Base-by-base conservation (phyloP, 371 early-diverging fungal genomes). In the Dinochytrium kinnereticum region DNA sequence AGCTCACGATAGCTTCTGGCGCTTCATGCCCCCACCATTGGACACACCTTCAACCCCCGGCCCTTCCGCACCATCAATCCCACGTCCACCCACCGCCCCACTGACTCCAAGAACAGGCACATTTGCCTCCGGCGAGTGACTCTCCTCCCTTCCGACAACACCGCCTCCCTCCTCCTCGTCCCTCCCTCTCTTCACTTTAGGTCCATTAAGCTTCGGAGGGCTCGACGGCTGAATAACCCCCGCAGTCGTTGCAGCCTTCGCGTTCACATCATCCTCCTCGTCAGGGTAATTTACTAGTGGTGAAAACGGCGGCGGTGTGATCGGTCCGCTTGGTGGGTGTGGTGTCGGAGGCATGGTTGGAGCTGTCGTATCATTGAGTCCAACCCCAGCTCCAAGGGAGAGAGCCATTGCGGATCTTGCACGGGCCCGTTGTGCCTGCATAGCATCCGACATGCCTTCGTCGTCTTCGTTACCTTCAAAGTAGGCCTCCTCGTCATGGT, bases 401-500 rank as follows among this genome's bases (percentile, higher is more conserved):
- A 65, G 40, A 24, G 53, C 36, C 17, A 71, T 31, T 36, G 74
- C 73, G 17, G 51, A 40, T 21, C 49, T 70, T 7, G 61, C 55
- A 15, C 55, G 55, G 26, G 55, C 61, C 24, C 36, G 30, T 24
- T 3, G n/a, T 33, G 36, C 5, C 19, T 17, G 13, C 28, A 36
- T 34, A 34, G 61, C 30, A 26, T 91, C 66, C 2, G 44, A 31
- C 51, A 34, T 3, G 26, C 10, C 37, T 17, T 80, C 80, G 31
- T 82, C 79, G 0, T 84, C 85, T 24, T 82, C 94, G 40, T 93
- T 92, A 0, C 87, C 84, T 2, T 86, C 82, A 76, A 96, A 93
- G 73, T 95, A 96, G 1, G 92, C 92, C 64, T 95, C 95, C 71
- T 96, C 96, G 30, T 87, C 89, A 26, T 90, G 87, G 73, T 94